Percentiles rank a stretch among this genome's conserved stretches.
phyloP scores from a whole-genome alignment of 495 filamentous ascomycete genomes.

The Xylaria bambusicola region DNA sequence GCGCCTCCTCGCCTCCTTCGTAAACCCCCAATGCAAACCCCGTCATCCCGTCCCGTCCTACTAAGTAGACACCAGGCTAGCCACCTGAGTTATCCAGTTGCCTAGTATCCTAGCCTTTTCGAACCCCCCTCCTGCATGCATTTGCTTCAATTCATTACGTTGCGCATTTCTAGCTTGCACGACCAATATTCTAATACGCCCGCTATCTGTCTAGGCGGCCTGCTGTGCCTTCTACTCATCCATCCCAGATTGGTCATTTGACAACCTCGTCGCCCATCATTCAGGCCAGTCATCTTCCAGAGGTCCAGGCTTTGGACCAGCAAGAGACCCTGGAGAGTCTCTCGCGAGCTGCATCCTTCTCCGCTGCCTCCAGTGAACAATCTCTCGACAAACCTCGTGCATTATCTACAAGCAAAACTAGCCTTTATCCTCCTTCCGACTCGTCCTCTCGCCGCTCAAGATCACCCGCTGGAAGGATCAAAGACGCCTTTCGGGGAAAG shows the following conservation, averaged over 20 bases:
- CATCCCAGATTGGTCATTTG: constrained; percentile 77
- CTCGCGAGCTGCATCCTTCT: constrained; percentile 30
- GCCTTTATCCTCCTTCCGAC: constrained; percentile 36
- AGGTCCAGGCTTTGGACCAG: constrained; percentile 33
- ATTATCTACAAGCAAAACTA: constrained; percentile 32
- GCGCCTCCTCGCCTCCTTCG: constrained; percentile 18
- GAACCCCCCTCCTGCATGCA: too few species aligned
- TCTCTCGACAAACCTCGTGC: constrained; percentile 27
- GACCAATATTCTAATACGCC: constrained; percentile 13
- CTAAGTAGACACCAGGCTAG: constrained; percentile 16
- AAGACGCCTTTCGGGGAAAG: constrained; percentile 47
- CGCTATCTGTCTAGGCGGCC: constrained; percentile 31
- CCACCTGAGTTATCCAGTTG: neutral
- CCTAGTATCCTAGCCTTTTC: neutral
- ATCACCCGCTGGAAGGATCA: constrained; percentile 48
- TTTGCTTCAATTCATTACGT: too few species aligned
- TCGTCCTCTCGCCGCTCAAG: constrained; percentile 43
- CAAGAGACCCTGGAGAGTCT: constrained; percentile 24
- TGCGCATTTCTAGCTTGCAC: too few species aligned
- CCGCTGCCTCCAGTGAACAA: constrained; percentile 15
- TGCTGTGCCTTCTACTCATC: constrained; percentile 64
- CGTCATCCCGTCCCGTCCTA: constrained; percentile 20
- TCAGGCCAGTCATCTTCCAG: constrained; percentile 53
- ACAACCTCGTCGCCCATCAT: constrained; percentile 82
- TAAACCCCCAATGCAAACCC: constrained; percentile 2